phyloP scores from a whole-genome alignment of 148 eudicot species.

The Dianthus caryophyllus region DNA sequence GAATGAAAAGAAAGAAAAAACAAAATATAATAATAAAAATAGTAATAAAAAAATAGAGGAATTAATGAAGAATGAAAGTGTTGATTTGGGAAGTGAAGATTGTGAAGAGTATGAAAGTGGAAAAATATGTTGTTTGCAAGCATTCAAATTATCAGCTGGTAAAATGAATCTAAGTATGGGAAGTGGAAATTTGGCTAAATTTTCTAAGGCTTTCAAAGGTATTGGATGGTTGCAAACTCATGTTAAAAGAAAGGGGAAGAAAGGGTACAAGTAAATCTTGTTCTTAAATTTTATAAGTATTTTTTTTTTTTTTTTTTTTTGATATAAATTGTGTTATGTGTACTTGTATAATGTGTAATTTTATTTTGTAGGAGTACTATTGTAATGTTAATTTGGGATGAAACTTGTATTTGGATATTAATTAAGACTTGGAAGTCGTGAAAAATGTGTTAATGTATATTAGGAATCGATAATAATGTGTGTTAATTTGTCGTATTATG shows the following conservation, averaged over 20 bases:
- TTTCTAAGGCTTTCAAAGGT: conserved; percentile 76
- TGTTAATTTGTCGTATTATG: no score
- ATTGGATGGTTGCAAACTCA: conserved; percentile 66
- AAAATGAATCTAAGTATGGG: conserved; percentile 83
- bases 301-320: no score
- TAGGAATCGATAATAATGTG: no score
- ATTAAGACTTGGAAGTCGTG: no score
- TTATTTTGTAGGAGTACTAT: no score
- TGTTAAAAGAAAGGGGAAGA: conserved; percentile 22
- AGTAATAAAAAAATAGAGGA: background rate
- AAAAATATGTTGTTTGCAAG: conserved; percentile 77
- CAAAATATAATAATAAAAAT: conserved; percentile 7
- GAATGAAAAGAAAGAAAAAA: conserved; percentile 13
- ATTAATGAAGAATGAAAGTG: conserved; percentile 11
- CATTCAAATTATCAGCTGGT: conserved; percentile 72
- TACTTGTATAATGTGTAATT: no score
- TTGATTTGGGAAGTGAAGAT: conserved; percentile 31
- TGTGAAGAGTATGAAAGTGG: conserved; percentile 35
- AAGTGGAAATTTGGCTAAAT: conserved; percentile 47
- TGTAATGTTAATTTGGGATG: no score
- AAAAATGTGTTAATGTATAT: no score
- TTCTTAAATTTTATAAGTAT: no score
- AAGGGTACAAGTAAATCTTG: conserved; percentile 22
- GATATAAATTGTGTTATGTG: no score
- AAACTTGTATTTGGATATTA: no score